Conservation (phyloP, 2,329 filamentous ascomycete genomes). For the Rhinocladiella similis region DNA sequence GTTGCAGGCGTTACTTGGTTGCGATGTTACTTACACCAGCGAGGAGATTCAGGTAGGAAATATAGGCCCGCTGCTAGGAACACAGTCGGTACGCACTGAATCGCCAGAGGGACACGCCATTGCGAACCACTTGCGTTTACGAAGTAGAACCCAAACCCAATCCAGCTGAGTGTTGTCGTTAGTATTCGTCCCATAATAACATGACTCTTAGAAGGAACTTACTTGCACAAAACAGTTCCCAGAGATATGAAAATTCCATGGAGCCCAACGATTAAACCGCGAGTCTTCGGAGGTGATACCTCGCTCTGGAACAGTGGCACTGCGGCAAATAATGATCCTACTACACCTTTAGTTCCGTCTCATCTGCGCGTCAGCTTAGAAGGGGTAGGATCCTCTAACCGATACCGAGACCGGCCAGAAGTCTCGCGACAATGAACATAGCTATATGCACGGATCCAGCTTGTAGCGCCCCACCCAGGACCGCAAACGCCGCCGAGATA, state of each 20-base stretch:
- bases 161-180: conserved; percentile 21
- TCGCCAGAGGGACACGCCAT: conserved; percentile 71
- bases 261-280: conserved; percentile 30
- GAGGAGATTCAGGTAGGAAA: conserved; percentile 77
- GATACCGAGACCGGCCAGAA: conserved; percentile 41
- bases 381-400: conserved; percentile 16
- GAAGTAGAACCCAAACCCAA: conserved; percentile 32
- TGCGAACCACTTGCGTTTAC: conserved; percentile 21
- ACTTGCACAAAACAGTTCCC: conserved; percentile 8
- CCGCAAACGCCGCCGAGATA: conserved; percentile 36
- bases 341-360: not conserved
- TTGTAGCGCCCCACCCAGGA: conserved; percentile 38
- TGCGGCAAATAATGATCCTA: conserved; percentile 7
- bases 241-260: conserved; percentile 31
- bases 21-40: conserved; percentile 53
- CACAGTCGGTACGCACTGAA: conserved; percentile 68
- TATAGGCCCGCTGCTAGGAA: conserved; percentile 67
- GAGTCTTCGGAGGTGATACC: conserved; percentile 31
- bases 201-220: not conserved
- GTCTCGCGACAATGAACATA: conserved; percentile 36
- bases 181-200: not conserved
- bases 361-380: not conserved
- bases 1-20: conserved; percentile 8
- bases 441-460: conserved; percentile 30
- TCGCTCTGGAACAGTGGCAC: conserved; percentile 31